Conservation (phyloP, 805 yeast species). For the Saccharomycopsis olivae region DNA sequence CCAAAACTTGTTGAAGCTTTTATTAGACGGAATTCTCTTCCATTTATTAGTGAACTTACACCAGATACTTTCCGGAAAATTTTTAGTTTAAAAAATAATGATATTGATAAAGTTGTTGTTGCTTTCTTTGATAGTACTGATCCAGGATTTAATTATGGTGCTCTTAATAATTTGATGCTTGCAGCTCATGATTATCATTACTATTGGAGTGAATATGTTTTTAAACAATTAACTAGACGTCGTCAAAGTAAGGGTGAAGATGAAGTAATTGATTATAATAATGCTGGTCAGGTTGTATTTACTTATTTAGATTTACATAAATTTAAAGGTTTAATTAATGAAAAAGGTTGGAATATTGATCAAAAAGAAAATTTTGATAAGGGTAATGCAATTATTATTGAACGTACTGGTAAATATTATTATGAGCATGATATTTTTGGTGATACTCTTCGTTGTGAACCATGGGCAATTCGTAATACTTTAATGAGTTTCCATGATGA, state of each 20-base stretch:
- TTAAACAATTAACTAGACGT: slow-evolving; percentile 20
- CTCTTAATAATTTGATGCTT: slow-evolving; percentile 27
- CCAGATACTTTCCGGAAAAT: slow-evolving; percentile 23
- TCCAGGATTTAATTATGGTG: slow-evolving; percentile 22
- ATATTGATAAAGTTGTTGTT: slow-evolving; percentile 37
- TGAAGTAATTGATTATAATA: slow-evolving; percentile 34
- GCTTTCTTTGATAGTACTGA: slow-evolving; percentile 34
- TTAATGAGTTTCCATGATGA: slow-evolving; percentile 28
- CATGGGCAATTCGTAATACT: slow-evolving; percentile 27
- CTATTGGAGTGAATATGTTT: slow-evolving; percentile 29
- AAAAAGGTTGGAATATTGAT: slow-evolving; percentile 25
- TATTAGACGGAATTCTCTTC: slow-evolving; percentile 37
- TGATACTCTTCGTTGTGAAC: slow-evolving; percentile 24
- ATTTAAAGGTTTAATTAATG: slow-evolving; percentile 21
- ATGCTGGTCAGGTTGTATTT: slow-evolving; percentile 32
- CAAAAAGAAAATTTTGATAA: slow-evolving; percentile 27
- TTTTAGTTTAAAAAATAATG: slow-evolving; percentile 21
- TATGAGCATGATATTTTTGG: slow-evolving; percentile 30
- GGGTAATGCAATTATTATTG: slow-evolving; percentile 52
- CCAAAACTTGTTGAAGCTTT: slow-evolving; percentile 37
- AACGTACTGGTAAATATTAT: slow-evolving; percentile 28
- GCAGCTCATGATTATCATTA: slow-evolving; percentile 41
- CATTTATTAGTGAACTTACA: slow-evolving; percentile 43
- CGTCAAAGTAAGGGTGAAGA: slow-evolving; percentile 31
- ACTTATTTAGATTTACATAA: slow-evolving; percentile 42